phyloP scores from a whole-genome alignment of 495 filamentous ascomycete genomes.

The Tuber borchii region DNA sequence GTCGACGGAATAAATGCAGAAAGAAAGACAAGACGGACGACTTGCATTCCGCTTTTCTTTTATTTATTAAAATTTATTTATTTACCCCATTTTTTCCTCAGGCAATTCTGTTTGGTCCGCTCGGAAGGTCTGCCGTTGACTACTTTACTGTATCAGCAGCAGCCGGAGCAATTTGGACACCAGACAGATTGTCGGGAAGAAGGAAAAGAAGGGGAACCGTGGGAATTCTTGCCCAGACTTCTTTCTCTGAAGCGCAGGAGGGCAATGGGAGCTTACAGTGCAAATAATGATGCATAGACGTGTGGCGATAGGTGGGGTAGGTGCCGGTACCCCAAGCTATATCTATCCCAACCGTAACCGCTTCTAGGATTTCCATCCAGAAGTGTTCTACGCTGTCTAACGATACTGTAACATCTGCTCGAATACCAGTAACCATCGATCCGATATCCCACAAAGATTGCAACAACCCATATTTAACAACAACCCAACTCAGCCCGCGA shows the following conservation, averaged over 20 bases:
- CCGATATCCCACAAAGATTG: neutral
- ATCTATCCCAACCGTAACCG: neutral
- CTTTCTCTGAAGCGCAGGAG: neutral
- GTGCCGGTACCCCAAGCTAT: neutral
- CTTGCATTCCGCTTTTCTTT: neutral
- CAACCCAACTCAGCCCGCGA: neutral
- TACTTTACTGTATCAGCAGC: neutral
- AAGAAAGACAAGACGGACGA: neutral
- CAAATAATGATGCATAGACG: neutral
- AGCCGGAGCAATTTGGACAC: neutral
- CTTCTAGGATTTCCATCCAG: neutral
- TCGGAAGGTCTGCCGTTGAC: neutral
- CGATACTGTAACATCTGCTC: neutral
- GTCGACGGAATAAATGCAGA: neutral
- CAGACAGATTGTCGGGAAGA: neutral
- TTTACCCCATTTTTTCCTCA: neutral
- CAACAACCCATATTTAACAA: neutral
- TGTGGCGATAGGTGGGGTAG: neutral
- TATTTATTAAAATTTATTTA: neutral
- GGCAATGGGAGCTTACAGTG: neutral
- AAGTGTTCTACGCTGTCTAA: neutral
- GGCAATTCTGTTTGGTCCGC: neutral
- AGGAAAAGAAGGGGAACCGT: neutral
- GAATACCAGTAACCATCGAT: neutral
- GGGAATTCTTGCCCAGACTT: neutral